Base-by-base conservation (phyloP, 495 filamentous ascomycete genomes). In the Aspergillus panamensis region DNA sequence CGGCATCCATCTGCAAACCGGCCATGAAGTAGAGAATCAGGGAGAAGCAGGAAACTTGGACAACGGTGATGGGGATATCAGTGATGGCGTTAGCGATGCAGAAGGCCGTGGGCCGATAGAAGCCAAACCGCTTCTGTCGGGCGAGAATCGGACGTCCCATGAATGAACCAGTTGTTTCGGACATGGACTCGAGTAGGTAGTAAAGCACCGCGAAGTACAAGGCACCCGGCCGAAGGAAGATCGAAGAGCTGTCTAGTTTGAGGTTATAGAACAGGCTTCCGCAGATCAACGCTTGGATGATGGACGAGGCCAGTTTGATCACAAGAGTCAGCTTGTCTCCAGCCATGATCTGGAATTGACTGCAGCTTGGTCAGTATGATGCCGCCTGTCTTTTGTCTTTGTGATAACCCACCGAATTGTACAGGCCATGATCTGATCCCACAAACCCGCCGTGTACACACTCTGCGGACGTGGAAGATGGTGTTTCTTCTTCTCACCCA, bases 11-110 rank as follows among this genome's bases (percentile, higher is more conserved):
- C 30, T 82, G 82, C 8, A 93, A 74, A 13, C 79, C 79, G 2
- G 80, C 77, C 85, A 92, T 89, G 67, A 92, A 93, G 68, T 93
- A 93, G 13, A 91, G 81, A 43, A 92, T 88, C 40, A 91, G 71
- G 35, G 79, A 81, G 67, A 92, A 93, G 20, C 86, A 76, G 25
- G 89, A 65, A 19, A 91, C 86, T 59, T 88, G 87, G 0, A 81
- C 64, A 2, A 85, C 75, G 0, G 87, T 77, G 53, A 92, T 89
- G 0, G 85, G 82, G 43, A 90, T 74, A 67, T 93, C 89, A 6
- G 90, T 86, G 13, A 86, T 80, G 49, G 91, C 90, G 61, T 91
- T 88, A 0, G 88, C 89, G 57, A 91, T 84, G 80, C 87, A 90
- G 10, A 91, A 82, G 1, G 89, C 89, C 0, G 88, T 90, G 0